Evolutionary conservation across 768 basidiomycete genomes (phyloP).

Genomic region (Cyclocybe cylindracea): DNA sequence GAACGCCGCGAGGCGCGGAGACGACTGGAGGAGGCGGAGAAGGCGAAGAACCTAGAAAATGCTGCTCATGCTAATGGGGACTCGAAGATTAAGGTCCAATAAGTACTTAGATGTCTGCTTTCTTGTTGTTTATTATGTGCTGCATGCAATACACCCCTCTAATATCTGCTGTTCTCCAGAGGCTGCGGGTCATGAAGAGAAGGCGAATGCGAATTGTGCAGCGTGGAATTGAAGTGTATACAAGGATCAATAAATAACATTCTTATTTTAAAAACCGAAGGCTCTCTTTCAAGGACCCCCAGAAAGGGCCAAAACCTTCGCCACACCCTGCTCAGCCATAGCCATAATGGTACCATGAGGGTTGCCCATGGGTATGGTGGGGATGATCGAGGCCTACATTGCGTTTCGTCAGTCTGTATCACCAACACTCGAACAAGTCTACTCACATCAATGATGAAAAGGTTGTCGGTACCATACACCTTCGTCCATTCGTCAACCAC

Average conservation of each 20-base stretch:
- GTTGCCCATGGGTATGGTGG: constrained; percentile 57
- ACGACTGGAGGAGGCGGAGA: constrained; percentile 22
- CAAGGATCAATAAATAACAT: background rate
- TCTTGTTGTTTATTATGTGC: background rate
- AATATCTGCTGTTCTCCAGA: no score
- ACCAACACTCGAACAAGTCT: background rate
- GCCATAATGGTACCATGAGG: constrained; percentile 60
- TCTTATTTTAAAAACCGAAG: background rate
- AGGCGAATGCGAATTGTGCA: no score
- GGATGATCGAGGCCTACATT: constrained; percentile 24
- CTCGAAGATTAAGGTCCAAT: constrained; percentile 15
- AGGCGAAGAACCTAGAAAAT: constrained; percentile 8
- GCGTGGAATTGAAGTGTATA: background rate
- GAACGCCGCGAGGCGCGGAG: constrained; percentile 73
- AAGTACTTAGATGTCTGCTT: constrained; percentile 4
- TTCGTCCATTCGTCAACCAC: constrained; percentile 63
- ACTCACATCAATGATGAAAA: constrained; percentile 57
- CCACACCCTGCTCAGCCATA: constrained; percentile 56
- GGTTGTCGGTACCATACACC: constrained; percentile 48
- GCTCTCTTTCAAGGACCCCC: constrained; percentile 40
- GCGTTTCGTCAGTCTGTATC: no score
- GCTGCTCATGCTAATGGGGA: background rate
- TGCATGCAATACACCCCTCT: background rate
- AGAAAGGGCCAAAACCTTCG: constrained; percentile 53
- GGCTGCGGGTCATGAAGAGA: no score